Evolutionary conservation across 2,329 filamentous ascomycete genomes (phyloP).

Genomic region (Metarhizium guizhouense): DNA sequence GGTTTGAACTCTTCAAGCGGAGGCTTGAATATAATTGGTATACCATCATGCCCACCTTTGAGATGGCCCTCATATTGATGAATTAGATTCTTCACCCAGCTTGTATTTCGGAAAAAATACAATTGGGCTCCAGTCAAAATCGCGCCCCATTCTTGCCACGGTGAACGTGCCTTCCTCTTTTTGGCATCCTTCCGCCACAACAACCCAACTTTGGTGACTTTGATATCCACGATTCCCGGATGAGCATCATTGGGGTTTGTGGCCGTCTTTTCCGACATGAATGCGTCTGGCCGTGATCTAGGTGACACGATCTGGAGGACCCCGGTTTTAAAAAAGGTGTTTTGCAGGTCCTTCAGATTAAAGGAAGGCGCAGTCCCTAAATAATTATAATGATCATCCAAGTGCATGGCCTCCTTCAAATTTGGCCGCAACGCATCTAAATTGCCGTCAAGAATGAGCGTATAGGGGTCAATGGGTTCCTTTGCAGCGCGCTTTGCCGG

Average conservation of each 20-base stretch:
- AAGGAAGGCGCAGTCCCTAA: conserved; percentile 66
- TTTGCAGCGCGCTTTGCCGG: conserved; percentile 54
- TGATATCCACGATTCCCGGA: conserved; percentile 92
- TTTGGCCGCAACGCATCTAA: conserved; percentile 75
- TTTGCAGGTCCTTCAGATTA: conserved; percentile 74
- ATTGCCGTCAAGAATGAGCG: conserved; percentile 83
- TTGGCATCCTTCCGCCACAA: conserved; percentile 92
- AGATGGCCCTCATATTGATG: conserved; percentile 78
- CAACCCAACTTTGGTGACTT: conserved; percentile 90
- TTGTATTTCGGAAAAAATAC: conserved; percentile 90
- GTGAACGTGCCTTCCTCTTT: conserved; percentile 87
- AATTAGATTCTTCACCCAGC: conserved; percentile 87
- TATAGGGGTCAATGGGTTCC: conserved; percentile 92
- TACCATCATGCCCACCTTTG: conserved; percentile 65
- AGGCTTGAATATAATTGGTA: conserved; percentile 81
- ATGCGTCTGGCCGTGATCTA: conserved; percentile 86
- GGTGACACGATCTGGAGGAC: conserved; percentile 93
- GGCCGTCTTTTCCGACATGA: conserved; percentile 79
- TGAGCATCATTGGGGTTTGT: conserved; percentile 80
- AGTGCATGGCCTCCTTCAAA: conserved; percentile 81
- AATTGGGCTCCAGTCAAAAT: conserved; percentile 94
- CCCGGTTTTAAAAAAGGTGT: conserved; percentile 83
- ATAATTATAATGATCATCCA: conserved; percentile 90
- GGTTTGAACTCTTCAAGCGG: conserved; percentile 88
- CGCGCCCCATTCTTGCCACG: conserved; percentile 98